A percentile compares a stretch with the other conserved stretches of the same genome.
Conservation (phyloP, 495 filamentous ascomycete genomes). For the Xylaria cubensis region DNA sequence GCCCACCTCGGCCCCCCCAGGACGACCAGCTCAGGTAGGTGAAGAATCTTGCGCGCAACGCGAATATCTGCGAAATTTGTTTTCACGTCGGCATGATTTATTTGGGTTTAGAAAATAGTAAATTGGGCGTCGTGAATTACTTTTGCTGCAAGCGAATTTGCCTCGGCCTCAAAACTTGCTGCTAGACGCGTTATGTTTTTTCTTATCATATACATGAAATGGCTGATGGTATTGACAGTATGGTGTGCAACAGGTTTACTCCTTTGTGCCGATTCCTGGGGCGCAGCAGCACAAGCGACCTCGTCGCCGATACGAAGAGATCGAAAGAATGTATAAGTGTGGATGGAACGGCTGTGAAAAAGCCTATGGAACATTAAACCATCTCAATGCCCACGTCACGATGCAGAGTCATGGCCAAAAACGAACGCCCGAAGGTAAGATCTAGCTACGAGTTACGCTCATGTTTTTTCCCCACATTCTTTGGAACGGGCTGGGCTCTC, state of each 20-base stretch:
- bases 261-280: slow-evolving; percentile 96
- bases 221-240: slow-evolving; percentile 46
- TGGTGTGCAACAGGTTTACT: slow-evolving; percentile 77
- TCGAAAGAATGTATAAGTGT: slow-evolving; percentile 99
- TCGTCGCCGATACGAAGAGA: slow-evolving; percentile 93
- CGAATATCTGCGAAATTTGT: background rate
- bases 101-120: background rate
- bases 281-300: slow-evolving; percentile 98
- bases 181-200: slow-evolving; percentile 16
- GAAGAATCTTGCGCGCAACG: slow-evolving; percentile 5
- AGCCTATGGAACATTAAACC: slow-evolving; percentile 95
- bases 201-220: slow-evolving; percentile 29
- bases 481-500: background rate
- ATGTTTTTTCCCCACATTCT: background rate
- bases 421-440: slow-evolving; percentile 93
- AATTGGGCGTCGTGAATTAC: background rate
- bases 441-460: background rate
- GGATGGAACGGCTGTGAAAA: slow-evolving; percentile 98
- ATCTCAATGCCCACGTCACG: slow-evolving; percentile 95
- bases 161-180: background rate
- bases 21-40: slow-evolving; percentile 77
- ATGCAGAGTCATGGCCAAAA: slow-evolving; percentile 96
- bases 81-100: background rate
- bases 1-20: slow-evolving; percentile 58
- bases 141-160: background rate